phyloP scores from a whole-genome alignment of 345 rosid species.

The Eucalyptus grandis region DNA sequence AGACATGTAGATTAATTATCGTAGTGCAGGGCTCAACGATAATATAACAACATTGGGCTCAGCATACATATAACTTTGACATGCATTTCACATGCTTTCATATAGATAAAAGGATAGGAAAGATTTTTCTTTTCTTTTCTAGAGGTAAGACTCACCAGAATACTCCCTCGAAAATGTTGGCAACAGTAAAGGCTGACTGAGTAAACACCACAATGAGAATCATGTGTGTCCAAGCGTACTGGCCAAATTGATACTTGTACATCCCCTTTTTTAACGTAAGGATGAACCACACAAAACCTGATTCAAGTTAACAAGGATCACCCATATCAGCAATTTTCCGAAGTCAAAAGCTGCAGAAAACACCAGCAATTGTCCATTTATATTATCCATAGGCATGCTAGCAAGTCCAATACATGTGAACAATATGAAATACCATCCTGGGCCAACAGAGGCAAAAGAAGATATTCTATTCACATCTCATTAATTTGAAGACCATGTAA shows the following conservation, averaged over 20 bases:
- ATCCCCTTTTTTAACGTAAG: constrained; percentile 89
- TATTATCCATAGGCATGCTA: not conserved
- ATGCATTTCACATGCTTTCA: not conserved
- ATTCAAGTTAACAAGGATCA: not conserved
- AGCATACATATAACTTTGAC: not conserved
- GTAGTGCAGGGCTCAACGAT: not conserved
- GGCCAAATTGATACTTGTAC: constrained; percentile 99
- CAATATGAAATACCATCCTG: not conserved
- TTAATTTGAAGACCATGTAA: not conserved
- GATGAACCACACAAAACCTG: constrained; percentile 99
- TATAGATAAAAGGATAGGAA: not conserved
- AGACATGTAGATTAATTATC: not conserved
- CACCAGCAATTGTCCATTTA: not conserved
- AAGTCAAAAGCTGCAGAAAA: not conserved
- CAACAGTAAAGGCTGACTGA: constrained; percentile 93
- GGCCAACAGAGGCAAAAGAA: not conserved
- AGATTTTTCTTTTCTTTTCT: not conserved
- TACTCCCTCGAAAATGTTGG: constrained; percentile 97
- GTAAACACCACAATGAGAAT: constrained; percentile 91
- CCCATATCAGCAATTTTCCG: not conserved
- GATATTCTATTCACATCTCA: not conserved
- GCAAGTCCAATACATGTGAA: not conserved
- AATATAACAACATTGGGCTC: not conserved
- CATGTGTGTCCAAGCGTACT: constrained; percentile 99
- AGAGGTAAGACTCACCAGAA: constrained; percentile 44